Percentiles rank a stretch among this genome's conserved stretches.
Evolutionary conservation across 2,329 filamentous ascomycete species (phyloP).

Genomic region (Stemphylium vesicarium): DNA sequence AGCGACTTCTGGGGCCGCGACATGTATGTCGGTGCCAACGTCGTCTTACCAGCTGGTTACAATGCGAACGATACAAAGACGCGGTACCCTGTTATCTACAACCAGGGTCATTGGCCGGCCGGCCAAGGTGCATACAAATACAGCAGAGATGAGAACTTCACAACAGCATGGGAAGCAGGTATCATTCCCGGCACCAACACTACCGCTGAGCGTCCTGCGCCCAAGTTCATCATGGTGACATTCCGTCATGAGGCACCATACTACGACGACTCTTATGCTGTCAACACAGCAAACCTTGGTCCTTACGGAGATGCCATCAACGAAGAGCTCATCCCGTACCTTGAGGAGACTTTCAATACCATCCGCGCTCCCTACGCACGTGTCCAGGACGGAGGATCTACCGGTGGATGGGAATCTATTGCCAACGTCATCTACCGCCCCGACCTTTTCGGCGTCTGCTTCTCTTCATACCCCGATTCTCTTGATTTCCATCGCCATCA

Average conservation of each 20-base stretch:
- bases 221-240: constrained; percentile 46
- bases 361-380: constrained; percentile 47
- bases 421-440: constrained; percentile 48
- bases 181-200: constrained; percentile 36
- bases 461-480: constrained; percentile 49
- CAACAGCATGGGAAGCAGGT: constrained; percentile 41
- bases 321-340: constrained; percentile 47
- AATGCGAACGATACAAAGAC: constrained; percentile 35
- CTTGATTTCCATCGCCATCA: constrained; percentile 48
- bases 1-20: constrained; percentile 48
- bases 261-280: constrained; percentile 50
- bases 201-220: constrained; percentile 33
- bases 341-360: constrained; percentile 46
- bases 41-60: constrained; percentile 47
- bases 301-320: constrained; percentile 51
- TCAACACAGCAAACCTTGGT: constrained; percentile 50
- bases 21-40: constrained; percentile 48
- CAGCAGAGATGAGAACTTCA: constrained; percentile 21
- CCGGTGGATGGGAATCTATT: constrained; percentile 48
- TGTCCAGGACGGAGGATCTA: constrained; percentile 48
- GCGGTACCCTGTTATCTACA: constrained; percentile 47
- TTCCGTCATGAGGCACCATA: constrained; percentile 50
- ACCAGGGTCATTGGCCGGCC: constrained; percentile 44
- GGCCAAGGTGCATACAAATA: constrained; percentile 33
- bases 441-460: constrained; percentile 48